Percentiles rank a stretch among this genome's conserved stretches.
Evolutionary conservation across 208 protist species (phyloP).

Genomic region (Leishmania lainsoni): DNA sequence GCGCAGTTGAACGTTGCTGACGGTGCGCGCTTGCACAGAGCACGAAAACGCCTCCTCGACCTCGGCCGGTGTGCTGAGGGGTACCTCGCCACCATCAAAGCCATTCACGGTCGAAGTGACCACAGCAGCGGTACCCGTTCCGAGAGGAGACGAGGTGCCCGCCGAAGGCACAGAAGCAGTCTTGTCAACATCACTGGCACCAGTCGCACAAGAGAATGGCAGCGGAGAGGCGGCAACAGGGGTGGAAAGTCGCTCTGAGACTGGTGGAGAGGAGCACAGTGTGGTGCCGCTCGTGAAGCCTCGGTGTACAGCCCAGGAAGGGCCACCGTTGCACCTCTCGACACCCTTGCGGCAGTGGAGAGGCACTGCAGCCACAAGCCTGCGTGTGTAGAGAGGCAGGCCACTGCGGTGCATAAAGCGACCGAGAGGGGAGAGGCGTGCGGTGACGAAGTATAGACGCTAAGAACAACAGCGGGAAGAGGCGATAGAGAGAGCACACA

Average conservation of each 20-base stretch:
- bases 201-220: too few relatives aligned
- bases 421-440: background rate
- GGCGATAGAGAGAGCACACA: background rate
- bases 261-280: background rate
- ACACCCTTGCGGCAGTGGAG: background rate
- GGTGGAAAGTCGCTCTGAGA: background rate
- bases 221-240: background rate
- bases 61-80: conserved; percentile 42
- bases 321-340: background rate
- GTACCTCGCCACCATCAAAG: conserved; percentile 2
- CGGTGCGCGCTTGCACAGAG: conserved; percentile 75
- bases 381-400: background rate
- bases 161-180: background rate
- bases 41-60: conserved; percentile 60
- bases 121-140: background rate
- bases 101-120: background rate
- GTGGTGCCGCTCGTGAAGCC: background rate
- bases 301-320: background rate
- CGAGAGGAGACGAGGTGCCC: background rate
- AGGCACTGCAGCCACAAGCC: background rate
- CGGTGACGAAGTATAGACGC: background rate
- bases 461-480: background rate
- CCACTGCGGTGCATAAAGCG: background rate
- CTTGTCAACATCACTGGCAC: background rate
- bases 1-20: conserved; percentile 80